A percentile compares a stretch with the other conserved stretches of the same genome.
Evolutionary conservation across 169 alveolate genomes (phyloP).

Genomic region (Perkinsus marinus): DNA sequence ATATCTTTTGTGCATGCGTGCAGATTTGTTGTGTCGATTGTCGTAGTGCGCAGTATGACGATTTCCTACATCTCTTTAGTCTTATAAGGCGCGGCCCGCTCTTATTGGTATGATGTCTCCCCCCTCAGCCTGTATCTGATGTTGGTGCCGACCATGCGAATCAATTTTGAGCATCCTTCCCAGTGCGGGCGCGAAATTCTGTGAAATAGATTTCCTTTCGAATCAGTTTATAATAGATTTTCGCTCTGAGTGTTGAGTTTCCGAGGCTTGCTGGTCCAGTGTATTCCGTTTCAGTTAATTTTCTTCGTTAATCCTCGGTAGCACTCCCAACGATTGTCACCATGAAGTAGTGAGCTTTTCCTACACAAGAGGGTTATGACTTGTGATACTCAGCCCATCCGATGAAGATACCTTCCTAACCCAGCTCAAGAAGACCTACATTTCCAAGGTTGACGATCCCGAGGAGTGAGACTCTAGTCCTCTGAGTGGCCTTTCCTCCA

Average conservation of each 20-base stretch:
- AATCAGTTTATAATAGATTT: too few species aligned
- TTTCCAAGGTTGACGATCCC: not conserved
- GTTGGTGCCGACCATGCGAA: too few species aligned
- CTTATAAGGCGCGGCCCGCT: too few species aligned
- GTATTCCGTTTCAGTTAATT: too few species aligned
- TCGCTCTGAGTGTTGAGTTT: too few species aligned
- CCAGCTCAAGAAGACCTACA: not conserved
- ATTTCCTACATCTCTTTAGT: not conserved
- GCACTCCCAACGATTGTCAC: not conserved
- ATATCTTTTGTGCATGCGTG: not conserved
- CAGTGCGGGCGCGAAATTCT: too few species aligned
- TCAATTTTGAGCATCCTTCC: too few species aligned
- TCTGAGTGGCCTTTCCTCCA: not conserved
- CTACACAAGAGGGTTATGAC: not conserved
- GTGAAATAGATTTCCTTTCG: too few species aligned
- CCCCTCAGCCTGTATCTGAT: too few species aligned
- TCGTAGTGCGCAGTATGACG: not conserved
- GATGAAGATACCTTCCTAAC: not conserved
- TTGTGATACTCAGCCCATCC: not conserved
- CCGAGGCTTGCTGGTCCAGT: too few species aligned
- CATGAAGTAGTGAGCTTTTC: not conserved
- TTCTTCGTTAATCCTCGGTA: too few species aligned
- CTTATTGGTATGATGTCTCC: too few species aligned
- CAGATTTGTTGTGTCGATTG: not conserved
- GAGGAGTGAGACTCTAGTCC: not conserved